Conservation (phyloP, 129 eudicot genomes). For the Solidago caesia region DNA sequence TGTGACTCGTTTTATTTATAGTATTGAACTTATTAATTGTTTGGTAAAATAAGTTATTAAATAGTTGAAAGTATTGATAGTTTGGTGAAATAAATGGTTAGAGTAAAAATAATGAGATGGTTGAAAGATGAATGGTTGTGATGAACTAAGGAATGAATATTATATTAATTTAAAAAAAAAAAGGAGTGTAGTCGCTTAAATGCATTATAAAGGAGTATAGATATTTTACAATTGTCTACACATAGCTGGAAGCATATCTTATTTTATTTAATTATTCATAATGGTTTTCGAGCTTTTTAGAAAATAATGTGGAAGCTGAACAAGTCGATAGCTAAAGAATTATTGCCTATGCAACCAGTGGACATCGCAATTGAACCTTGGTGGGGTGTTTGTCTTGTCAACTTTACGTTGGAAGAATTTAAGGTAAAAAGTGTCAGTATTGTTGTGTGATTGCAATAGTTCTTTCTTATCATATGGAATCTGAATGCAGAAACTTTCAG, state of each 20-base stretch:
- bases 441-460: not conserved
- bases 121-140: too few species aligned
- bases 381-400: constrained; percentile 99
- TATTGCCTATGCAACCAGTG: constrained; percentile 84
- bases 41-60: too few species aligned
- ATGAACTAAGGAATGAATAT: too few species aligned
- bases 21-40: too few species aligned
- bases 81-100: too few species aligned
- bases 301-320: constrained; percentile 99
- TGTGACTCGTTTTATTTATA: too few species aligned
- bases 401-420: constrained; percentile 93
- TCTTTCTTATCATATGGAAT: constrained; percentile 17
- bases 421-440: constrained; percentile 47
- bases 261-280: constrained; percentile 31
- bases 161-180: too few species aligned
- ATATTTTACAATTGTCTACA: constrained; percentile 1
- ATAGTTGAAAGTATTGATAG: too few species aligned
- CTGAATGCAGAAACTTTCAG: constrained; percentile 78
- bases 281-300: constrained; percentile 58
- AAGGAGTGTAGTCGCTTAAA: too few species aligned
- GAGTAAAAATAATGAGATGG: too few species aligned
- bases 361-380: constrained; percentile 86
- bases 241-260: constrained; percentile 21
- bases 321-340: constrained; percentile 96
- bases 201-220: too few species aligned